phyloP scores from a whole-genome alignment of 2,329 filamentous ascomycete genomes.

The Hymenoscyphus fraxineus region DNA sequence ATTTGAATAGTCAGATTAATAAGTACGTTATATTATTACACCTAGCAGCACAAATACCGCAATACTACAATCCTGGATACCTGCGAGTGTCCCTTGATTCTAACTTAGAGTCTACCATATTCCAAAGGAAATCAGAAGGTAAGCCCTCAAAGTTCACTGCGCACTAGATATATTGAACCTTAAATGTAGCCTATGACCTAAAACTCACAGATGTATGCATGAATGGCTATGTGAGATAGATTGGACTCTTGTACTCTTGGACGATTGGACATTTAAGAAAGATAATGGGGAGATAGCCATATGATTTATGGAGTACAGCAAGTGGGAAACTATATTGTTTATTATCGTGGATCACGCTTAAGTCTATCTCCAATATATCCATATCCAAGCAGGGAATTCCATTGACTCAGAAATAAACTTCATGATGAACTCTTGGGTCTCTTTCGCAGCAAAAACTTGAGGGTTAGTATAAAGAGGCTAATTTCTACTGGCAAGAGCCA shows the following conservation, averaged over 20 bases:
- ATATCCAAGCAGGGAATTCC: neutral
- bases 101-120: neutral
- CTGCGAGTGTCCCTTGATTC: neutral
- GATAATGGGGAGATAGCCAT: neutral
- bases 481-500: neutral
- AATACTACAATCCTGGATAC: neutral
- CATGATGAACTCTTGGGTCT: neutral
- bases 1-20: no score
- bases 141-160: neutral
- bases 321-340: neutral
- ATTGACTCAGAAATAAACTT: neutral
- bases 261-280: neutral
- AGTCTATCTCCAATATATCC: neutral
- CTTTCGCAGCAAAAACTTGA: neutral
- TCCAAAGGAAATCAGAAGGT: neutral
- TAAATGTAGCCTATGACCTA: neutral
- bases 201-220: neutral
- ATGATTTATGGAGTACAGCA: neutral
- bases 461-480: neutral
- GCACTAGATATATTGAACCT: neutral
- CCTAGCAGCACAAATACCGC: neutral
- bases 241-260: neutral
- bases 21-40: neutral
- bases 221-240: neutral
- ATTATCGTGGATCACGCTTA: neutral